phyloP scores from a whole-genome alignment of 2,329 filamentous ascomycete genomes.

The Hymenotorrendiella dingleyae region DNA sequence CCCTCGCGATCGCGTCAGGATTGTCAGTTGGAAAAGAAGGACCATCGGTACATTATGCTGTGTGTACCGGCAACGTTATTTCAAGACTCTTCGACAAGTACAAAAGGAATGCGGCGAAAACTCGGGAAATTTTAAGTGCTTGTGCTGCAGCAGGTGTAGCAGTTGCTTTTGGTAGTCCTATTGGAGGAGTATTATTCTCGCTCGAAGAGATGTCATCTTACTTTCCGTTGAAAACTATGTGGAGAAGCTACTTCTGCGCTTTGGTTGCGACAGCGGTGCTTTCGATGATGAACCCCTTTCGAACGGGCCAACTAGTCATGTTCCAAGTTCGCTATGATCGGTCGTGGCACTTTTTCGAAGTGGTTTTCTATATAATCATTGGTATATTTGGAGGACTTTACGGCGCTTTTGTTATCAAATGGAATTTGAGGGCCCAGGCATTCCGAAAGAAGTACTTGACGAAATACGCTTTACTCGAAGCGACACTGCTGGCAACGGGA shows the following conservation, averaged over 20 bases:
- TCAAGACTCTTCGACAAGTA: conserved; percentile 92
- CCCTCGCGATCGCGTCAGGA: conserved; percentile 87
- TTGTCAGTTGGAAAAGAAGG: conserved; percentile 96
- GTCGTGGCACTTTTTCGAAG: conserved; percentile 96
- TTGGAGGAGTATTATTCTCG: conserved; percentile 93
- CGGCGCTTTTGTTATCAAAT: conserved; percentile 95
- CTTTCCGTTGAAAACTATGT: conserved; percentile 94
- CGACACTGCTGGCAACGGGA: conserved; percentile 71
- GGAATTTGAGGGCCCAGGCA: conserved; percentile 84
- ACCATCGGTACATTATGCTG: conserved; percentile 97
- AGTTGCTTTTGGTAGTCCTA: conserved; percentile 95
- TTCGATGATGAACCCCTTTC: conserved; percentile 94
- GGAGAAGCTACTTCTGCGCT: conserved; percentile 97
- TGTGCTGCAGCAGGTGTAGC: conserved; percentile 92
- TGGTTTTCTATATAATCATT: conserved; percentile 85
- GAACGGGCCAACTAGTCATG: conserved; percentile 97
- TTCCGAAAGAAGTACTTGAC: conserved; percentile 91
- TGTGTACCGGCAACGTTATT: conserved; percentile 95
- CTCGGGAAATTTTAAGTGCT: conserved; percentile 87
- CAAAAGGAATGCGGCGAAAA: conserved; percentile 85
- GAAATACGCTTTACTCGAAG: conserved; percentile 79
- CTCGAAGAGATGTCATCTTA: conserved; percentile 96
- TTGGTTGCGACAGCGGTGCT: conserved; percentile 89
- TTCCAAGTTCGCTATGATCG: conserved; percentile 96
- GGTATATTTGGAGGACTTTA: conserved; percentile 93